phyloP scores from a whole-genome alignment of 2,329 filamentous ascomycete species.

The Fusarium mundagurra region DNA sequence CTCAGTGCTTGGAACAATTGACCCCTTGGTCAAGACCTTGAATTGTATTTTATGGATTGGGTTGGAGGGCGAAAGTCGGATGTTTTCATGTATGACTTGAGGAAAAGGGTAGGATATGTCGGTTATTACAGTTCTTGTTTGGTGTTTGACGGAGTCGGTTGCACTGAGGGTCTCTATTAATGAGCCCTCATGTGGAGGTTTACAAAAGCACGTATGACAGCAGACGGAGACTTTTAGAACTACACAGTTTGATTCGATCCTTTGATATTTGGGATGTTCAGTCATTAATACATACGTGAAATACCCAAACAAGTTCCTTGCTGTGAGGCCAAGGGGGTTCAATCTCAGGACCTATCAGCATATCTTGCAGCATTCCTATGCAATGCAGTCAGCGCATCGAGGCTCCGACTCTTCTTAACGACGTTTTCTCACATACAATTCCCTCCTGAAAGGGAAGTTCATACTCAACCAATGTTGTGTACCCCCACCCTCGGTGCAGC shows the following conservation, averaged over 20 bases:
- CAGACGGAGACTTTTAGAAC: background rate
- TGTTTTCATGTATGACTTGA: conserved; percentile 22
- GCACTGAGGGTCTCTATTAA: background rate
- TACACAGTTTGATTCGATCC: background rate
- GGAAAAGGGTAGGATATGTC: conserved; percentile 9
- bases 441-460: background rate
- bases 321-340: background rate
- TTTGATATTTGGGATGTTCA: background rate
- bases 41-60: conserved; percentile 15
- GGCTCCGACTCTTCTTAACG: background rate
- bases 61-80: background rate
- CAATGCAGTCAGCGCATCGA: background rate
- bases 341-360: background rate
- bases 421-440: background rate
- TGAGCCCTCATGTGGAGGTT: background rate
- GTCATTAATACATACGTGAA: background rate
- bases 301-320: background rate
- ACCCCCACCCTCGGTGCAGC: conserved; percentile 33
- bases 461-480: conserved; percentile 10
- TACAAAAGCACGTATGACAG: background rate
- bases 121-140: conserved; percentile 7
- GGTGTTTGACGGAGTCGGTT: conserved; percentile 15
- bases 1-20: conserved; percentile 1
- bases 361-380: background rate
- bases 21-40: background rate